Conservation (phyloP, 2,329 filamentous ascomycete species). For the Talaromyces sp. region DNA sequence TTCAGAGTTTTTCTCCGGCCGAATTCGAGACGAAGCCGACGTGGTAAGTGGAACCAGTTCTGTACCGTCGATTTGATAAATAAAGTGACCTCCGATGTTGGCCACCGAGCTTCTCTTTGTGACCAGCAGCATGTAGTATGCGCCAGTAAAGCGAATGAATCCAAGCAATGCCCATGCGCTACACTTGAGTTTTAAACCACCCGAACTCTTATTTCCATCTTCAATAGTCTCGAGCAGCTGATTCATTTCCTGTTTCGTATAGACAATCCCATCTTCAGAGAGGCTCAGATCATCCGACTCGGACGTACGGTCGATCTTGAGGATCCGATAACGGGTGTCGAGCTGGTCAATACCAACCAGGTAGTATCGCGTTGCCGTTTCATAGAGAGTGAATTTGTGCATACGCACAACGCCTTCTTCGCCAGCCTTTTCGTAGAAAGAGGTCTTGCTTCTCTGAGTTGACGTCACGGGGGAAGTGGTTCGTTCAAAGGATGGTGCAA, state of each 20-base stretch:
- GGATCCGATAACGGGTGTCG: slow-evolving; percentile 79
- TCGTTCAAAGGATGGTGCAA: slow-evolving; percentile 42
- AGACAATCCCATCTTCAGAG: slow-evolving; percentile 91
- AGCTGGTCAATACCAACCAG: slow-evolving; percentile 88
- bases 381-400: slow-evolving; percentile 97
- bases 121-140: slow-evolving; percentile 95
- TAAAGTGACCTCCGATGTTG: slow-evolving; percentile 90
- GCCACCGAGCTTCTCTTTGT: slow-evolving; percentile 95
- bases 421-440: slow-evolving; percentile 27
- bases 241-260: slow-evolving; percentile 87
- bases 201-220: slow-evolving; percentile 85
- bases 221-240: slow-evolving; percentile 91
- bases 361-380: slow-evolving; percentile 89
- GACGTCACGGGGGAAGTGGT: slow-evolving; percentile 32
- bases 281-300: slow-evolving; percentile 74
- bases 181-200: slow-evolving; percentile 82
- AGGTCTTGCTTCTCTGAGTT: slow-evolving; percentile 32
- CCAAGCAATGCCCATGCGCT: slow-evolving; percentile 91
- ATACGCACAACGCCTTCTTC: slow-evolving; percentile 56
- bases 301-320: slow-evolving; percentile 90
- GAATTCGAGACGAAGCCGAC: slow-evolving; percentile 59
- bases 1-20: slow-evolving; percentile 78
- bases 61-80: slow-evolving; percentile 92
- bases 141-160: slow-evolving; percentile 91
- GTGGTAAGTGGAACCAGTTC: slow-evolving; percentile 84